phyloP scores from a whole-genome alignment of 1,284 basidiomycete genomes.

The Cronartium ribicola region DNA sequence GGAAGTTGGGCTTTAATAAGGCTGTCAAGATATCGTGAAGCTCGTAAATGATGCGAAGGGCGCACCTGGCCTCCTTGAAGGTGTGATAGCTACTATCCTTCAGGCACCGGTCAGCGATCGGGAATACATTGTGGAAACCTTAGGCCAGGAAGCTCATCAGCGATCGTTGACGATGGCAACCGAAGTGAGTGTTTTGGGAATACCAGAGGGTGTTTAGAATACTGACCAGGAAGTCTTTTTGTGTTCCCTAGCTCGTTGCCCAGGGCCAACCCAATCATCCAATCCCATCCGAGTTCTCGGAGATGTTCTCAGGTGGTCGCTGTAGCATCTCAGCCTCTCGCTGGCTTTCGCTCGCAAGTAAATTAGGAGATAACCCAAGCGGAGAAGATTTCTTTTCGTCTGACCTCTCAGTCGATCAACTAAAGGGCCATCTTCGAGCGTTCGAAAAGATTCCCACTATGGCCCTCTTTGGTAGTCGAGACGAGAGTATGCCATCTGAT shows the following conservation, averaged over 20 bases:
- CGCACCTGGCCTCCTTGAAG: neutral
- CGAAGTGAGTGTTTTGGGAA: conserved; percentile 19
- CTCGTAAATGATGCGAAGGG: conserved; percentile 3
- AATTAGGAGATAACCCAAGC: conserved; percentile 5
- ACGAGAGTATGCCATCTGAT: conserved; percentile 18
- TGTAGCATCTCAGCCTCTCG: conserved; percentile 29
- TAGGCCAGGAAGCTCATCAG: conserved; percentile 16
- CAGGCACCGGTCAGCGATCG: conserved; percentile 41
- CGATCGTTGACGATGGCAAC: conserved; percentile 16
- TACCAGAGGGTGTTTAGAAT: too few relatives aligned
- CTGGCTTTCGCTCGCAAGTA: conserved; percentile 23
- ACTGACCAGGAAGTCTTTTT: neutral
- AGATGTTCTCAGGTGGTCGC: conserved; percentile 26
- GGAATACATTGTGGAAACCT: conserved; percentile 29
- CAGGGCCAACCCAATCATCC: conserved; percentile 1
- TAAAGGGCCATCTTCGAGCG: neutral
- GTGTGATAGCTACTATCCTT: conserved; percentile 16
- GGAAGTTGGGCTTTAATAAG: neutral
- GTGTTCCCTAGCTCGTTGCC: conserved; percentile 2
- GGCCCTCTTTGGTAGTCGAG: conserved; percentile 23
- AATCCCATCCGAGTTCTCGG: conserved; percentile 24
- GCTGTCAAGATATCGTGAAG: conserved; percentile 39
- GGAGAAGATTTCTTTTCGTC: conserved; percentile 41
- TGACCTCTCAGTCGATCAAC: conserved; percentile 6
- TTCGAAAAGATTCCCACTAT: neutral